phyloP scores from a whole-genome alignment of 306 rosid species.

The Cucumis sativus region Cucumber_9930_V3 NC_026655.2:3887501-3888000 shows the following conservation, averaged over 20 bases:
- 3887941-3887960: conserved; percentile 25
- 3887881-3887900: conserved; percentile 31
- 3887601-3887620: conserved; percentile 35
- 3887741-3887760: conserved; percentile 19
- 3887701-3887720: conserved; percentile 26
- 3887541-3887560: conserved; percentile 58
- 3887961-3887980: conserved; percentile 37
- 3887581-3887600: conserved; percentile 41
- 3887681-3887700: conserved; percentile 33
- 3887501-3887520: conserved; percentile 54
- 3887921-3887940: conserved; percentile 31
- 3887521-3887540: conserved; percentile 82
- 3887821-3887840: conserved; percentile 89
- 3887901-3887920: conserved; percentile 26
- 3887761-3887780: conserved; percentile 30
- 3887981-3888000: conserved; percentile 46
- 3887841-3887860: conserved; percentile 73
- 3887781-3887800: conserved; percentile 48
- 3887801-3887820: conserved; percentile 46
- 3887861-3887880: conserved; percentile 28
- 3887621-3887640: conserved; percentile 23
- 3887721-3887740: conserved; percentile 25
- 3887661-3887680: conserved; percentile 30
- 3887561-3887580: conserved; percentile 28
- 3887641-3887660: conserved; percentile 42